These are phyloP conservation scores for Melampsora americana DNA, from an alignment of 1,284 basidiomycete species.

Conservation along the genomic window DNA sequence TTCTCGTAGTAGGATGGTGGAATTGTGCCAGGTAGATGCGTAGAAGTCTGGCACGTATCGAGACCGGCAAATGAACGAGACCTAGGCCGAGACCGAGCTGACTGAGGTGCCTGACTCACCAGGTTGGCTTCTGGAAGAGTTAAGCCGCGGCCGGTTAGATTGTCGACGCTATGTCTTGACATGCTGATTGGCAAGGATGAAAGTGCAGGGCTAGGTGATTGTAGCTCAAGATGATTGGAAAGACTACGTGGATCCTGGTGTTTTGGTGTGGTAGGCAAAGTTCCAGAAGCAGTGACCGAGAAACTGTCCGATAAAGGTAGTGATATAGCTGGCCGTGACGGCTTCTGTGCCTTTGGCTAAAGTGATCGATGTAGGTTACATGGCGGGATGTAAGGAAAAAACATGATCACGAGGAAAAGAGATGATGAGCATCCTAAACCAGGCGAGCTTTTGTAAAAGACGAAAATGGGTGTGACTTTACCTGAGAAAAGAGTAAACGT, in stretches of 20 bases:
- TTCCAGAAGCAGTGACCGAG: not conserved
- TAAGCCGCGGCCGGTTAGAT: not conserved
- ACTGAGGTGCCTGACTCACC: not conserved
- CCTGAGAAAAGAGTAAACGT: not conserved
- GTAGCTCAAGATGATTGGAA: not conserved
- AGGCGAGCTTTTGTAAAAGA: not conserved
- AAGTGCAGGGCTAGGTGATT: not conserved
- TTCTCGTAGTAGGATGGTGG: not conserved
- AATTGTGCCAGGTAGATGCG: not conserved
- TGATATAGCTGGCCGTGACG: not conserved
- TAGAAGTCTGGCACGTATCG: not conserved
- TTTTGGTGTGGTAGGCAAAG: not conserved
- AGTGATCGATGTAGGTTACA: not conserved
- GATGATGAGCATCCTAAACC: not conserved
- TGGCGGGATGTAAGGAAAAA: not conserved
- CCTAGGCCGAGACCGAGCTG: not conserved
- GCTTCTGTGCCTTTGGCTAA: not conserved
- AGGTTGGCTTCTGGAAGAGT: not conserved
- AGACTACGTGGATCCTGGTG: not conserved
- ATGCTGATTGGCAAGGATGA: not conserved
- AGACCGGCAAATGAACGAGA: not conserved
- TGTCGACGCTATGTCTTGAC: not conserved
- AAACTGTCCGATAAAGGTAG: constrained; percentile 4
- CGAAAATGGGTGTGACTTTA: not conserved
- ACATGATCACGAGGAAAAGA: not conserved